Evolutionary conservation across 371 early-diverging fungal genomes (phyloP).

Genomic region (Mucor irregularis): DNA sequence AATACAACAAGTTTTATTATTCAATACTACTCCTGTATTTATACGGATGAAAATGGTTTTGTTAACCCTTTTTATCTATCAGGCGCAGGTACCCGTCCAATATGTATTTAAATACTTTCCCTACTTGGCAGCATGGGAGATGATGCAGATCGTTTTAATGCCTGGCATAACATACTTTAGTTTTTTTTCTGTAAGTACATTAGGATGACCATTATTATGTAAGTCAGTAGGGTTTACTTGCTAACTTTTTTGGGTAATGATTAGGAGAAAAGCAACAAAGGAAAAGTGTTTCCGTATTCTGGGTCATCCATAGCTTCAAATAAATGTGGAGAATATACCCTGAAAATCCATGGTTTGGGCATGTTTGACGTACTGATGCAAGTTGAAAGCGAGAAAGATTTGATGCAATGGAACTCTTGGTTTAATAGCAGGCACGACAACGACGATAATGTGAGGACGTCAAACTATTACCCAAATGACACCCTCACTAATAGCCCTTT

Average conservation of each 20-base stretch:
- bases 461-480: slow-evolving; percentile 1
- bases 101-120: slow-evolving; percentile 47
- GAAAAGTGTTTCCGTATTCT: slow-evolving; percentile 44
- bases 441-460: not conserved
- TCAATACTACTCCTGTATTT: not conserved
- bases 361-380: slow-evolving; percentile 50
- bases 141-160: slow-evolving; percentile 53
- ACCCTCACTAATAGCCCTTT: too few species aligned
- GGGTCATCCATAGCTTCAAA: slow-evolving; percentile 40
- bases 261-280: slow-evolving; percentile 41
- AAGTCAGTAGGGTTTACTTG: too few species aligned
- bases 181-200: slow-evolving; percentile 51
- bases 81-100: slow-evolving; percentile 51
- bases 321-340: slow-evolving; percentile 35
- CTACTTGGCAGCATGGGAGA: slow-evolving; percentile 57
- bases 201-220: too few species aligned
- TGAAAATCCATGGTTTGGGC: slow-evolving; percentile 44
- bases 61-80: not conserved
- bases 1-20: too few species aligned
- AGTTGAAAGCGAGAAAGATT: slow-evolving; percentile 43
- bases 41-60: too few species aligned
- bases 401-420: slow-evolving; percentile 48
- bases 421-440: slow-evolving; percentile 22
- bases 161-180: slow-evolving; percentile 55
- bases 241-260: too few species aligned